These are phyloP conservation scores for Boletellus ananas DNA, from an alignment of 768 basidiomycete species.

Conservation along the genomic window DNA sequence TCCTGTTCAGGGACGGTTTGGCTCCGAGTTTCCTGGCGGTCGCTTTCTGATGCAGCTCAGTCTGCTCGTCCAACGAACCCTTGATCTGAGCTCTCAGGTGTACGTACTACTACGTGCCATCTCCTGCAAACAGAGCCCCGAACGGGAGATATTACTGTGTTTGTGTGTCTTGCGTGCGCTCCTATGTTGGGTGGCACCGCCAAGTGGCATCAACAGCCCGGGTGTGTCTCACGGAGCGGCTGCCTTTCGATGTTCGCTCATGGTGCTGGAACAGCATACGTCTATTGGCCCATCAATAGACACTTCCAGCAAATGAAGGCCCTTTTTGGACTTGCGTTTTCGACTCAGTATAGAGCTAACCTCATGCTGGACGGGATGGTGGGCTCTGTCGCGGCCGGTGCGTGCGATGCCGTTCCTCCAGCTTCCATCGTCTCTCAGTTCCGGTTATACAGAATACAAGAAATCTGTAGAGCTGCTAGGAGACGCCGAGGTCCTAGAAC, in stretches of 20 bases:
- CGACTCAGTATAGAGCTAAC: conserved; percentile 31
- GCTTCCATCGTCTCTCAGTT: neutral
- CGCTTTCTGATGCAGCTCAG: conserved; percentile 27
- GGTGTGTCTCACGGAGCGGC: conserved; percentile 22
- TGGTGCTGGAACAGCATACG: conserved; percentile 30
- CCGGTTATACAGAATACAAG: conserved; percentile 33
- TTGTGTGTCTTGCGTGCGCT: conserved; percentile 29
- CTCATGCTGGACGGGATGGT: conserved; percentile 37
- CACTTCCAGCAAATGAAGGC: conserved; percentile 37
- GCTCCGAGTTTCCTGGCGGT: conserved; percentile 35
- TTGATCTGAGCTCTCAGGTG: conserved; percentile 28
- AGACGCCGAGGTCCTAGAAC: conserved; percentile 25
- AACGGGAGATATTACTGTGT: conserved; percentile 26
- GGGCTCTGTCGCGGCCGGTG: conserved; percentile 32
- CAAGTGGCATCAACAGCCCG: conserved; percentile 33
- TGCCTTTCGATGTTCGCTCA: neutral
- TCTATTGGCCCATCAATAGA: conserved; percentile 37
- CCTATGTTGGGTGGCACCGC: conserved; percentile 32
- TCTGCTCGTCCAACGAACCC: conserved; percentile 17
- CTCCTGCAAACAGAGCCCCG: conserved; percentile 18
- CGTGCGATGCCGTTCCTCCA: neutral
- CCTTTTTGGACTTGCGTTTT: conserved; percentile 40
- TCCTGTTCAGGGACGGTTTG: conserved; percentile 24
- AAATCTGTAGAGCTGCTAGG: conserved; percentile 31
- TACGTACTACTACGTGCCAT: conserved; percentile 17